phyloP scores from a whole-genome alignment of 108 stramenopile genomes.

The Aurantiochytrium sp. region DNA sequence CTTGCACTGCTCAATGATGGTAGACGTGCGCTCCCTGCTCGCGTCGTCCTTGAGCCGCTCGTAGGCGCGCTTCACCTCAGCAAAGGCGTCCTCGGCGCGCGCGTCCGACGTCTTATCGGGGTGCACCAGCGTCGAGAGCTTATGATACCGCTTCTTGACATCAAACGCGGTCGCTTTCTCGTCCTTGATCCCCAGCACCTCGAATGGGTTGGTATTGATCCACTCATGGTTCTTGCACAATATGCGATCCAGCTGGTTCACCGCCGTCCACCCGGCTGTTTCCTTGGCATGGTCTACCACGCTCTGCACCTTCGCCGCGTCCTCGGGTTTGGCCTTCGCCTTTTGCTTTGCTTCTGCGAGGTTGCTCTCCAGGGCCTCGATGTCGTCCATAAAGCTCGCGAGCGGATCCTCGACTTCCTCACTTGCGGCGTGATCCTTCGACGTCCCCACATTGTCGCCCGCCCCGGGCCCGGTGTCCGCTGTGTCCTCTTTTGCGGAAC shows the following conservation, averaged over 20 bases:
- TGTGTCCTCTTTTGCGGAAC: too few species aligned
- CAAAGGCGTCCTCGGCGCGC: conserved; percentile 50
- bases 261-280: conserved; percentile 43
- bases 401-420: conserved; percentile 43
- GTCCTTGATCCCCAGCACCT: conserved; percentile 43
- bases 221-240: conserved; percentile 46
- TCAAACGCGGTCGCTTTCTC: conserved; percentile 56
- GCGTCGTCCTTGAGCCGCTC: not conserved
- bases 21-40: not conserved
- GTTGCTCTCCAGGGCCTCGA: conserved; percentile 15
- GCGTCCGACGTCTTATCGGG: conserved; percentile 56
- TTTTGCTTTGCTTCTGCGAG: not conserved
- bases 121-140: conserved; percentile 52
- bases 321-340: too few species aligned
- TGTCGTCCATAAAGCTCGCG: conserved; percentile 32
- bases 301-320: conserved; percentile 15
- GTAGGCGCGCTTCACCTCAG: conserved; percentile 2
- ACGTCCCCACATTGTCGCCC: not conserved
- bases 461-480: too few species aligned
- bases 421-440: not conserved
- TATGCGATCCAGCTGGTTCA: conserved; percentile 46
- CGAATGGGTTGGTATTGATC: conserved; percentile 57
- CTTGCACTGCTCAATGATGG: not conserved
- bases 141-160: conserved; percentile 46
- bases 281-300: not conserved